Conservation (phyloP, 1,284 basidiomycete species). For the Porodaedalea pini region DNA sequence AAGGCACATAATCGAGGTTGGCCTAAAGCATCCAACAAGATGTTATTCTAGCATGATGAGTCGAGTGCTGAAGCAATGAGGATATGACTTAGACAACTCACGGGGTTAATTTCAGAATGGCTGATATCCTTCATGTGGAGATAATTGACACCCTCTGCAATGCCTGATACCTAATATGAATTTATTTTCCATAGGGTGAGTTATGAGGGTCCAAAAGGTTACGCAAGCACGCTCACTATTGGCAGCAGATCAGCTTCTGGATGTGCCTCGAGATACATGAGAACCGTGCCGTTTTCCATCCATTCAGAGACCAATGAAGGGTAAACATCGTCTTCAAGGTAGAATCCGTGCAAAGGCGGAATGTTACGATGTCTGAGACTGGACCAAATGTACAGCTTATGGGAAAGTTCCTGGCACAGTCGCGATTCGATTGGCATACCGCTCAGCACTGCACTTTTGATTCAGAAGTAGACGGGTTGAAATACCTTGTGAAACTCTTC, state of each 20-base stretch:
- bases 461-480: too few relatives aligned
- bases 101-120: constrained; percentile 13
- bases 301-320: background rate
- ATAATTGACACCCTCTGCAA: background rate
- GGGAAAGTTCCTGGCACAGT: background rate
- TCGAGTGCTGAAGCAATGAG: too few relatives aligned
- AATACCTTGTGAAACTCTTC: too few relatives aligned
- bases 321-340: background rate
- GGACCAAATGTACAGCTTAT: background rate
- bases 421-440: too few relatives aligned
- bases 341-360: background rate
- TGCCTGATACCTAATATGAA: background rate
- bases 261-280: background rate
- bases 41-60: background rate
- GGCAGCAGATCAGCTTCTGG: background rate
- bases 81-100: background rate
- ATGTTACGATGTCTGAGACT: background rate
- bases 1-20: constrained; percentile 3
- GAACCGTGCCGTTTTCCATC: background rate
- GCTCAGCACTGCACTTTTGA: too few relatives aligned
- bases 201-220: background rate
- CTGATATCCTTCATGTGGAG: constrained; percentile 1
- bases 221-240: background rate
- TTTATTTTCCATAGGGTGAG: background rate
- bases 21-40: background rate